Evolutionary conservation across 257 asterid genomes (phyloP).

Genomic region (Salvia miltiorrhiza): DNA sequence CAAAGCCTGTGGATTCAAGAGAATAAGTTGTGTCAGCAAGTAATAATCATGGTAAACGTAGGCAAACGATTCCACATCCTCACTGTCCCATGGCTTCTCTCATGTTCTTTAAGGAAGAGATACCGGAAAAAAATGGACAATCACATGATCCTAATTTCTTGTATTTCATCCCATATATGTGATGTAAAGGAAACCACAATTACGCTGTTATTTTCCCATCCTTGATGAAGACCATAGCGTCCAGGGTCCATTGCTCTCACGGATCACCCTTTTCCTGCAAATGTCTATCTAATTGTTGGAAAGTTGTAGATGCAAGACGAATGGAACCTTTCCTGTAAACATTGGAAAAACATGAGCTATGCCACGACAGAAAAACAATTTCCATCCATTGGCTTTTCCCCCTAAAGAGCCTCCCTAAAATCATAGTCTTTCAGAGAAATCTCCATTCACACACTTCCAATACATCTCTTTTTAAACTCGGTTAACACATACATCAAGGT

Average conservation of each 20-base stretch:
- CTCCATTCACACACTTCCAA: conserved; percentile 30
- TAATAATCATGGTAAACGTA: conserved; percentile 76
- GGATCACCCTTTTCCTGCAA: conserved; percentile 50
- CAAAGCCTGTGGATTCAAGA: conserved; percentile 99
- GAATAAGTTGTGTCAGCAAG: conserved; percentile 97
- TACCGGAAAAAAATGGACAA: conserved; percentile 73
- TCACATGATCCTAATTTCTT: conserved; percentile 84
- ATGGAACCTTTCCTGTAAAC: conserved; percentile 75
- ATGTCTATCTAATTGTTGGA: conserved; percentile 52
- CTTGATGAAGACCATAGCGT: conserved; percentile 95
- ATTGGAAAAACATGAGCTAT: conserved; percentile 65
- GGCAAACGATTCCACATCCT: conserved; percentile 98
- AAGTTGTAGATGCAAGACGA: conserved; percentile 65
- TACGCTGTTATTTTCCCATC: conserved; percentile 99
- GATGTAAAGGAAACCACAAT: conserved; percentile 99
- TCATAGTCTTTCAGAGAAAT: conserved; percentile 38
- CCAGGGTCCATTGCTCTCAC: conserved; percentile 84
- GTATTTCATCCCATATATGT: conserved; percentile 92
- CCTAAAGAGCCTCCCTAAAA: conserved; percentile 45
- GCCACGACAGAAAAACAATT: conserved; percentile 44
- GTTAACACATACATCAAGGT: conserved; percentile 28
- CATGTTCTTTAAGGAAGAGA: conserved; percentile 86
- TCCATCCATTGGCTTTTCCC: conserved; percentile 46
- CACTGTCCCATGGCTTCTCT: conserved; percentile 96
- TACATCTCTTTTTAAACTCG: conserved; percentile 31